Percentiles rank a stretch among this genome's conserved stretches.
Conservation (phyloP, 2,329 filamentous ascomycete species). For the Sclerotiophoma versabilis region DNA sequence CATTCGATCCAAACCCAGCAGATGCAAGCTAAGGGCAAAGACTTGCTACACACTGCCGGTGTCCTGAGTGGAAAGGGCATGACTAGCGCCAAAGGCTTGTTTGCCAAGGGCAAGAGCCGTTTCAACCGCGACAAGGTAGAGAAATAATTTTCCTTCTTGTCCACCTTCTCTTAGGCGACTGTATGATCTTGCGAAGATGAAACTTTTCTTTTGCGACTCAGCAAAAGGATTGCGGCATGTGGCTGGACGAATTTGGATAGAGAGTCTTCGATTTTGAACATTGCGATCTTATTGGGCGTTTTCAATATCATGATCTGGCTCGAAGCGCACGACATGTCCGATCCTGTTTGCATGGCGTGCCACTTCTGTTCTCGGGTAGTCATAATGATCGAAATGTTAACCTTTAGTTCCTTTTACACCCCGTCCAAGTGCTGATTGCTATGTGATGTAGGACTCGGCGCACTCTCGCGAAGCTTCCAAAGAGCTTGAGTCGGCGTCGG, state of each 20-base stretch:
- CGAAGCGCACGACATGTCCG: slow-evolving; percentile 24
- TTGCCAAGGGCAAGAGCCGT: slow-evolving; percentile 89
- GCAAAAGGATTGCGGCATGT: slow-evolving; percentile 22
- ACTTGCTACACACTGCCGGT: slow-evolving; percentile 83
- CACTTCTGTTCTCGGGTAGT: slow-evolving; percentile 24
- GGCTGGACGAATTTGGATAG: slow-evolving; percentile 20
- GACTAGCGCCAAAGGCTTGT: slow-evolving; percentile 87
- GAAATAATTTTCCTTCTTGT: slow-evolving; percentile 64
- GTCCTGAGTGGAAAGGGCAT: slow-evolving; percentile 71
- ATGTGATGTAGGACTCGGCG: slow-evolving; percentile 45
- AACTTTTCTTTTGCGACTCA: slow-evolving; percentile 8
- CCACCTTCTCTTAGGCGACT: slow-evolving; percentile 21
- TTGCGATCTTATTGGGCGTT: slow-evolving; percentile 31
- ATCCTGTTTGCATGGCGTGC: slow-evolving; percentile 24
- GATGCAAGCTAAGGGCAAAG: slow-evolving; percentile 85
- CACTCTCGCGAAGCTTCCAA: slow-evolving; percentile 41
- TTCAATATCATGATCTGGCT: slow-evolving; percentile 25
- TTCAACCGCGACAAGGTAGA: slow-evolving; percentile 86
- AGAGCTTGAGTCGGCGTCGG: slow-evolving; percentile 37
- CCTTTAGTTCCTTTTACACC: slow-evolving; percentile 4
- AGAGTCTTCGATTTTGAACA: slow-evolving; percentile 16
- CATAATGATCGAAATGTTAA: slow-evolving; percentile 42
- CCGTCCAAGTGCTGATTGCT: slow-evolving; percentile 47
- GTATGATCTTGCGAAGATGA: slow-evolving; percentile 15
- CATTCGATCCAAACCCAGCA: slow-evolving; percentile 34